Evolutionary conservation across 345 rosid genomes (phyloP).

Genomic region (Tarenaya hassleriana): DNA sequence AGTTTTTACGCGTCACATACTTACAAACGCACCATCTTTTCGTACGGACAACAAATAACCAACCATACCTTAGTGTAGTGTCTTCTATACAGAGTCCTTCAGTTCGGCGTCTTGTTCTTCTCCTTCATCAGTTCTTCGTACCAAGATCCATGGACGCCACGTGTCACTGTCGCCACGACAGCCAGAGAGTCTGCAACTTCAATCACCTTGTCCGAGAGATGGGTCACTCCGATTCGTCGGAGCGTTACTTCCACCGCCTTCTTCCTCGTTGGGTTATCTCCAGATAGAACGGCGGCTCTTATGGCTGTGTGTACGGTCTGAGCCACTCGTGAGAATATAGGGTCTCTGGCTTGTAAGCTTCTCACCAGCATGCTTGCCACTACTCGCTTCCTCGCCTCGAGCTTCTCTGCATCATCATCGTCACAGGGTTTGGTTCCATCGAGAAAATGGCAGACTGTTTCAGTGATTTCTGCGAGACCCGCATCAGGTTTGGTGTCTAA

Average conservation of each 20-base stretch:
- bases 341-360: slow-evolving; percentile 68
- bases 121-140: slow-evolving; percentile 30
- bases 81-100: too few relatives aligned
- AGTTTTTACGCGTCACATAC: too few relatives aligned
- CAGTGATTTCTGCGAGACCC: slow-evolving; percentile 31
- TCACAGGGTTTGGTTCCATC: neutral
- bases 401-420: slow-evolving; percentile 39
- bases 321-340: slow-evolving; percentile 53
- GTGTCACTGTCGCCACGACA: slow-evolving; percentile 41
- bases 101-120: neutral
- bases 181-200: slow-evolving; percentile 42
- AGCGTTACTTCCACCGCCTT: slow-evolving; percentile 41
- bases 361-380: slow-evolving; percentile 30
- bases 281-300: slow-evolving; percentile 55
- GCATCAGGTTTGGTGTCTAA: slow-evolving; percentile 36
- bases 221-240: slow-evolving; percentile 40
- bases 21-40: too few relatives aligned
- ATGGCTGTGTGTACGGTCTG: slow-evolving; percentile 44
- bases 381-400: slow-evolving; percentile 45
- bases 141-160: slow-evolving; percentile 49
- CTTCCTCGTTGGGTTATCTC: slow-evolving; percentile 34
- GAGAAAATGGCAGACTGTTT: slow-evolving; percentile 25
- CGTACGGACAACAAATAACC: too few relatives aligned
- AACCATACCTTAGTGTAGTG: too few relatives aligned
- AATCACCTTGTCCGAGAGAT: slow-evolving; percentile 39